Evolutionary conservation across 2,329 filamentous ascomycete genomes (phyloP), one percentile per base, ranked within the genome.

Genomic region (Colletotrichum orchidophilum): DNA sequence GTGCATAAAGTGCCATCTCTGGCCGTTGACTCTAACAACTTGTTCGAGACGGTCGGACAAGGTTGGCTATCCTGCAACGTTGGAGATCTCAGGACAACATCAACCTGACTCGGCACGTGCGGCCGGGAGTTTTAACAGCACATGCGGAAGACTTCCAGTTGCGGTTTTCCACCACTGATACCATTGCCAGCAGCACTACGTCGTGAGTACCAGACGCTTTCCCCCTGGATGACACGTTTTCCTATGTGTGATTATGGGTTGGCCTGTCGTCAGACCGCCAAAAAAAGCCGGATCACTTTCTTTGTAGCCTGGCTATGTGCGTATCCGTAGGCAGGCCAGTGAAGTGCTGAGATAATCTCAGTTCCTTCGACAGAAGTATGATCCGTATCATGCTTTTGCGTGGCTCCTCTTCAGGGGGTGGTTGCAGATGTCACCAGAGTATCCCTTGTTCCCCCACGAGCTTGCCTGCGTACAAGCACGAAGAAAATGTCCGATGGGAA

Each of bases 41-140:
- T 68, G 59, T 75, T 74, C 77, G 78, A 80, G 77, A 75, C 76
- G 75, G 76, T 72, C 76, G 78, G 83, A 86, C 84, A 86, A 86
- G 86, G 84, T 83, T 81, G 80, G 73, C 73, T 75, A 74, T 75
- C 73, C 74, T 75, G 53, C 58, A 33, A 68, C 58, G 46, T 52
- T 68, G 68, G 59, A 49, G 26, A 68, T 63, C 42, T 68, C 58
- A 63, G 68, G 58, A 52, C 58, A 59, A 63, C 59, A 18, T 49
- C 42, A 68, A 78, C 81, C 84, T 83, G 86, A 88, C 86, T 88
- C 86, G 86, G 85, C 84, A 86, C 85, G 87, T 83, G 84, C 87
- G 85, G 84, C 82, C 73, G 27, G 67, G 63, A 66, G 8, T 46
- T 21, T 66, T 21, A 42, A 21, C 31, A 50, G n/a, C 33, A 53